Base-by-base conservation (phyloP, 305 asterid genomes). In the Fraxinus albicans region DNA sequence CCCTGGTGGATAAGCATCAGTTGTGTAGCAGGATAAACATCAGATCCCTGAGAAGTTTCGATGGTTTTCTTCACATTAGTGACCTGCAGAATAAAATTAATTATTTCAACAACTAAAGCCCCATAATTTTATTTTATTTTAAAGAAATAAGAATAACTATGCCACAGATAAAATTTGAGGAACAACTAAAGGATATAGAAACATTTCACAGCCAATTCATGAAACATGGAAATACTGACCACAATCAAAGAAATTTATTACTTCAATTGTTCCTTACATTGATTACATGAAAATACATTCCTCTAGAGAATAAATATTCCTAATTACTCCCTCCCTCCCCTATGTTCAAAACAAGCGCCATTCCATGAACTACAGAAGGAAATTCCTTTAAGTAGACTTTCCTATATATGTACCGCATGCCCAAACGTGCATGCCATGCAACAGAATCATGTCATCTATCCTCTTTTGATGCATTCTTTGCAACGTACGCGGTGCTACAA, bases 1-100 rank as follows among this genome's bases (percentile, higher is more conserved):
- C 90, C 90, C 84, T 89, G 89, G 73, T 89, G 86, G 81, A 89
- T 84, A 73, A 89, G 90, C 90, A 87, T 89, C 80, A 79, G 88
- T 12, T 87, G 88, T 21, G 76, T 40, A 80, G 90, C 90, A 70
- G 90, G 91, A 81, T 89, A 89, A 33, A 87, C 87, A 84, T 87
- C 87, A 23, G 88, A 82, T 21, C 89, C 91, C 79, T 89, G 91
- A 84, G 19, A 81, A 42, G 86, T 79, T 81, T 89, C 90, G 31
- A 89, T 87, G 78, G 73, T 87, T 84, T 82, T 87, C 83, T 89
- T 89, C 78, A 86, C 91, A 83, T 86, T 89, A 60, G 77, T 84
- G 77, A 87, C 84, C 91, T 87, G 74, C 76, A 77, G 36, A 81
- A 76, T n/a, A 31, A 69, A 69, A 69, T 19, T 29, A 69, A 13